Conservation (phyloP, 176 grass and related monocot species). For the Pharus latifolius region DNA sequence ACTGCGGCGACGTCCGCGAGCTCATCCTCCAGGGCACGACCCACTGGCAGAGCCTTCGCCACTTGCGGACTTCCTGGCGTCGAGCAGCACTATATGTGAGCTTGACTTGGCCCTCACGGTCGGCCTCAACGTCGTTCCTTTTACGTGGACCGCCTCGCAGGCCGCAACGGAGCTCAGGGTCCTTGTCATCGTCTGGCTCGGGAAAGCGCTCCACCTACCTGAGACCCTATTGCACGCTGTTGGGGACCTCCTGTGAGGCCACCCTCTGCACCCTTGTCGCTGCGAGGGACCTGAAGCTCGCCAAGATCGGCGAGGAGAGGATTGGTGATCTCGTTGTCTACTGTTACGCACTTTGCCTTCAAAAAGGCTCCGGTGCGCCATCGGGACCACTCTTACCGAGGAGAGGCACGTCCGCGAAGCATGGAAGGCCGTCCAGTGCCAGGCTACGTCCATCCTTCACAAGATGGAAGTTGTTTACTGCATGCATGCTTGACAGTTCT, state of each 20-base stretch:
- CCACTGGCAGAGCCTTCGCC: constrained; percentile 60
- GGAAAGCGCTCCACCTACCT: constrained; percentile 32
- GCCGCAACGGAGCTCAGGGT: constrained; percentile 53
- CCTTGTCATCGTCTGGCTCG: constrained; percentile 51
- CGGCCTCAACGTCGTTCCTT: constrained; percentile 36
- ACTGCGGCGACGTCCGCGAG: constrained; percentile 23
- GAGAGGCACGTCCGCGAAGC: constrained; percentile 37
- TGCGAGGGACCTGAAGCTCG: constrained; percentile 32
- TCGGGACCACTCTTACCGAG: constrained; percentile 57
- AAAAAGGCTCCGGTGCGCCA: constrained; percentile 50
- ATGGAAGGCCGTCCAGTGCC: constrained; percentile 45
- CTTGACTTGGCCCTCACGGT: constrained; percentile 33
- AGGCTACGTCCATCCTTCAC: constrained; percentile 27
- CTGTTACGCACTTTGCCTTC: constrained; percentile 48
- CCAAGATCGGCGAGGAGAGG: constrained; percentile 6
- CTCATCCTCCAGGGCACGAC: constrained; percentile 34
- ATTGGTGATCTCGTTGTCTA: constrained; percentile 43
- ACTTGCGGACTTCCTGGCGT: constrained; percentile 45
- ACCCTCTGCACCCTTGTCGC: constrained; percentile 38
- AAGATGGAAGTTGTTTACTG: constrained; percentile 12
- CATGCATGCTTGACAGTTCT: too few relatives aligned
- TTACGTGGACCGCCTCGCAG: constrained; percentile 45
- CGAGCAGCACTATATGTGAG: constrained; percentile 24
- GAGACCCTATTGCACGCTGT: constrained; percentile 11
- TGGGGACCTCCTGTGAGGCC: constrained; percentile 53